Conservation (phyloP, 2,329 filamentous ascomycete species). For the Mollisiaceae sp. region DNA sequence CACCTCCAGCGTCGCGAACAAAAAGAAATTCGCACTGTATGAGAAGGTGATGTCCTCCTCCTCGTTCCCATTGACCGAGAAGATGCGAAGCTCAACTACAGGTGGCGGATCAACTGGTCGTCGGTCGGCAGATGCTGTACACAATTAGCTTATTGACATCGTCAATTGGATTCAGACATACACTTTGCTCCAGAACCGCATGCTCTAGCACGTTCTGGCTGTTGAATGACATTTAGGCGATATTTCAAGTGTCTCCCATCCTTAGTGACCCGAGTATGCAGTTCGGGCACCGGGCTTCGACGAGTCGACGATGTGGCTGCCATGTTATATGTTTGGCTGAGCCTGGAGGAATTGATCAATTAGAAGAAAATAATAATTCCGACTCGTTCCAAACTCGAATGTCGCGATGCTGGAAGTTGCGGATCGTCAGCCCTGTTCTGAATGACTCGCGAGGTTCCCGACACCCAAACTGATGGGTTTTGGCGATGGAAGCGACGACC, state of each 20-base stretch:
- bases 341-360: neutral
- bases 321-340: constrained; percentile 17
- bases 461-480: constrained; percentile 24
- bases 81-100: constrained; percentile 88
- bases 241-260: constrained; percentile 82
- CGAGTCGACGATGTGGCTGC: constrained; percentile 12
- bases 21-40: constrained; percentile 97
- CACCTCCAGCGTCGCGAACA: constrained; percentile 89
- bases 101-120: constrained; percentile 64
- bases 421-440: constrained; percentile 13
- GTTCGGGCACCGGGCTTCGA: neutral
- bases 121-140: constrained; percentile 36
- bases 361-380: neutral
- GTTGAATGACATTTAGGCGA: constrained; percentile 83
- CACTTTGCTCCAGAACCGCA: constrained; percentile 96
- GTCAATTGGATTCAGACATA: constrained; percentile 52
- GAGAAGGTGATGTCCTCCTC: constrained; percentile 77
- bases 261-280: constrained; percentile 58
- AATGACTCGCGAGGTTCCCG: constrained; percentile 16
- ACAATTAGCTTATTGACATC: neutral
- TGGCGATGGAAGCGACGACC: constrained; percentile 22
- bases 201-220: constrained; percentile 91
- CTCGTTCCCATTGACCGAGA: constrained; percentile 64
- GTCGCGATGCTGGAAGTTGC: constrained; percentile 9
- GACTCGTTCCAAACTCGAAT: neutral